phyloP scores from a whole-genome alignment of 495 filamentous ascomycete species.

The Annulohypoxylon nitens region DNA sequence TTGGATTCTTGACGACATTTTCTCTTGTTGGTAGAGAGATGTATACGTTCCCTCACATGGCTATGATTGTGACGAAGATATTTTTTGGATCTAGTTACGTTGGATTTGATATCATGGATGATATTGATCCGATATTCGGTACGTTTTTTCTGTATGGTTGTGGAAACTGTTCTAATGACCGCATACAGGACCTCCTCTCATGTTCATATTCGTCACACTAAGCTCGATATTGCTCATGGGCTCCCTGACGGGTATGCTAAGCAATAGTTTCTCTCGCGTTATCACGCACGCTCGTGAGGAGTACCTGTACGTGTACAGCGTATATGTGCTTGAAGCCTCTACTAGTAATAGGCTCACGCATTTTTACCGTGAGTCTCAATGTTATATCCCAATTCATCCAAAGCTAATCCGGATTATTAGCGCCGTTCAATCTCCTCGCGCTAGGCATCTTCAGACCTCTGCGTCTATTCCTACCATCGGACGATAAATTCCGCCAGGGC shows the following conservation, averaged over 20 bases:
- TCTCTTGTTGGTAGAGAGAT: constrained; percentile 84
- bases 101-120: constrained; percentile 74
- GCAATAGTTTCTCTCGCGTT: constrained; percentile 89
- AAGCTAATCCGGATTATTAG: constrained; percentile 41
- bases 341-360: constrained; percentile 84
- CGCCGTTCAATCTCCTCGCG: constrained; percentile 81
- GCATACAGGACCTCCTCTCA: constrained; percentile 71
- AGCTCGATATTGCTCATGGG: constrained; percentile 94
- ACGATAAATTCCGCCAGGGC: constrained; percentile 72
- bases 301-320: constrained; percentile 82
- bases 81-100: constrained; percentile 81
- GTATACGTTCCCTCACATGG: constrained; percentile 81
- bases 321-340: constrained; percentile 84
- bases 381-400: constrained; percentile 31
- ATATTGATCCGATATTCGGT: constrained; percentile 62
- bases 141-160: constrained; percentile 25
- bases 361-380: constrained; percentile 72
- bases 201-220: constrained; percentile 86
- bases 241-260: constrained; percentile 90
- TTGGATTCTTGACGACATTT: constrained; percentile 92
- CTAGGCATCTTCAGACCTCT: constrained; percentile 86
- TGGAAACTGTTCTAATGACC: constrained; percentile 60
- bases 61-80: constrained; percentile 89
- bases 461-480: constrained; percentile 78
- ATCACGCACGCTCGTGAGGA: constrained; percentile 78